phyloP scores from a whole-genome alignment of 139 green algal genomes.

The Zygnema cylindricum region DNA sequence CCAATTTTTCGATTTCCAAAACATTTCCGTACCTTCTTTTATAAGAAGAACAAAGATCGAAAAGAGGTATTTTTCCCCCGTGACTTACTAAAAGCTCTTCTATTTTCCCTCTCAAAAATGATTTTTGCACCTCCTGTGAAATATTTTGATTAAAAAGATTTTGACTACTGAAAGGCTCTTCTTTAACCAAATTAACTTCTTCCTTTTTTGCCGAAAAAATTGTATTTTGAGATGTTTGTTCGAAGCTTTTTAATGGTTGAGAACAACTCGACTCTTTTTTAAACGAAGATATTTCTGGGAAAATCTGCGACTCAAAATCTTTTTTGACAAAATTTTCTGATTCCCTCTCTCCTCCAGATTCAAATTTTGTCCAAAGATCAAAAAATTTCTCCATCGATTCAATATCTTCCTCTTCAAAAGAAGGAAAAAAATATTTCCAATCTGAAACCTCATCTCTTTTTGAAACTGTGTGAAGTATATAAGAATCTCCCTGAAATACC shows the following conservation, averaged over 20 bases:
- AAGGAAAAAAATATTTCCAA: too few species aligned
- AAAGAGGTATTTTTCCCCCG: background rate
- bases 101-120: constrained; percentile 1
- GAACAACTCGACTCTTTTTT: background rate
- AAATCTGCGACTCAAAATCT: too few species aligned
- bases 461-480: too few species aligned
- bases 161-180: background rate
- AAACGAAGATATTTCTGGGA: too few species aligned
- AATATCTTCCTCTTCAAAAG: too few species aligned
- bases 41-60: background rate
- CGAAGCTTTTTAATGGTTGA: background rate
- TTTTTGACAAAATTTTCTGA: too few species aligned
- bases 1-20: too few species aligned
- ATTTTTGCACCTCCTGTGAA: background rate
- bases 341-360: too few species aligned
- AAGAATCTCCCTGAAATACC: background rate
- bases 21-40: background rate
- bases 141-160: background rate
- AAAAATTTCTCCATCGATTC: too few species aligned
- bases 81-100: constrained; percentile 20
- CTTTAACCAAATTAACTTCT: background rate
- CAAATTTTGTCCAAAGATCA: too few species aligned
- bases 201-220: background rate
- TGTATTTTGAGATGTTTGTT: background rate
- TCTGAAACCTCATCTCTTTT: too few species aligned